Evolutionary conservation across 2,329 filamentous ascomycete genomes (phyloP), one percentile per base, ranked within the genome.

Genomic region (Colletotrichum australisinense): DNA sequence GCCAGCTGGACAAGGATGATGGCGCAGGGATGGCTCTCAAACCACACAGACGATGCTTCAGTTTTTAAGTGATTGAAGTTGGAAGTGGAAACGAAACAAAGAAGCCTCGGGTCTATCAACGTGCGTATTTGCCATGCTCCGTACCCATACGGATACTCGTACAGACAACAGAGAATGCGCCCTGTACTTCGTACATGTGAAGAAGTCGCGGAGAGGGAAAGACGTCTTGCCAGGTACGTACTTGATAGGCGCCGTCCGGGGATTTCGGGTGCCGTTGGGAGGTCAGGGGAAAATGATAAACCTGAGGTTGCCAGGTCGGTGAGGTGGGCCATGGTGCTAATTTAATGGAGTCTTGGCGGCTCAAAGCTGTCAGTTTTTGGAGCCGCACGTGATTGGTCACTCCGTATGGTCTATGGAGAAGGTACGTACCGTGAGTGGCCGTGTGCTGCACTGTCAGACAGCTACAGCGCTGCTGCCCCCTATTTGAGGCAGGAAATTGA

Each of bases 301-400:
- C 42, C 42, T n/a, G 42, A 49, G 19, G 42, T 22, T 49, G 11
- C 32, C 32, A 35, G 11, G 32, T 35, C 5, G 32, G 11, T 12
- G 4, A 35, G 42, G 42, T 22, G 19, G 42, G 42, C 19, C 3
- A 3, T 22, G 42, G n/a, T 63, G 62, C 52, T 64, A 64, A 72
- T 72, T 69, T 64, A 38, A 63, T 69, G 69, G 69, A 60, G 67
- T 72, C 69, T 69, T 69, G 69, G 69, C 69, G 59, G 63, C 63
- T 56, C 35, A 22, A 32, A 35, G 46, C 38, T 68, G 64, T n/a
- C 35, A 42, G 6, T 52, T 9, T 5, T 28, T 11, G 11, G 14
- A 5, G 11, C n/a, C 22, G 6, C 8, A 19, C 14, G 16, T 30
- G 58, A 72, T 59, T 69, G 69, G 69, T 6, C 3, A 6, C 5